A percentile compares a stretch with the other conserved stretches of the same genome.
Evolutionary conservation across 352 stramenopile species (phyloP).

Genomic region (Globisporangium nodosum): DNA sequence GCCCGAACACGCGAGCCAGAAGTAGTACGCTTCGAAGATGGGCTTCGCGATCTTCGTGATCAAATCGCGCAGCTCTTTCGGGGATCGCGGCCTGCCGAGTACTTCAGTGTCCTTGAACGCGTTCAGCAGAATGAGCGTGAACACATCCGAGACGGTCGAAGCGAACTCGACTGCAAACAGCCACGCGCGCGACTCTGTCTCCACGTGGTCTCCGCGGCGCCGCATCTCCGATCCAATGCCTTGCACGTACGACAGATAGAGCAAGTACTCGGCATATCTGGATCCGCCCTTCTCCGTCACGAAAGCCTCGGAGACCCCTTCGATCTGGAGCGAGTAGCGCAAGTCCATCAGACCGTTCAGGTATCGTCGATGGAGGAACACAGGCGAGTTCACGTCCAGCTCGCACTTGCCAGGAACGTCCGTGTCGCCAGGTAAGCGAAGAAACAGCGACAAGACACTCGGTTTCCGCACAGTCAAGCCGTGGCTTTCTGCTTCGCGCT

Average conservation of each 20-base stretch:
- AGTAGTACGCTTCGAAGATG: conserved; percentile 72
- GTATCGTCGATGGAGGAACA: conserved; percentile 94
- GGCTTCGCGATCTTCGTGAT: conserved; percentile 55
- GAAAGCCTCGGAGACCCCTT: conserved; percentile 91
- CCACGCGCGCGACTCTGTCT: conserved; percentile 75
- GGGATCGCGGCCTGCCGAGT: conserved; percentile 10
- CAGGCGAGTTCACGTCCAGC: conserved; percentile 81
- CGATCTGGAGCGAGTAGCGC: conserved; percentile 97
- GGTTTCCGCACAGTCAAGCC: conserved; percentile 34
- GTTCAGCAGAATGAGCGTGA: conserved; percentile 74
- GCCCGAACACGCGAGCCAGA: conserved; percentile 66
- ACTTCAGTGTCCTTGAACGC: conserved; percentile 49
- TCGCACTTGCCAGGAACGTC: conserved; percentile 57
- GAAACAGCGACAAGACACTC: conserved; percentile 35
- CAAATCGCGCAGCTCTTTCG: conserved; percentile 19
- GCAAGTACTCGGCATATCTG: conserved; percentile 51
- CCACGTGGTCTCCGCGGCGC: conserved; percentile 65
- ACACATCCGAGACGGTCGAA: conserved; percentile 78
- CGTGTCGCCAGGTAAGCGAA: conserved; percentile 46
- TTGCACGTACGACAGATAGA: conserved; percentile 76
- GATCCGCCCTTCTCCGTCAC: conserved; percentile 61
- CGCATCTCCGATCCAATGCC: conserved; percentile 58
- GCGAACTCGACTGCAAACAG: conserved; percentile 81
- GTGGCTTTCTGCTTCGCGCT: conserved; percentile 33
- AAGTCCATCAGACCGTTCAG: conserved; percentile 96